A percentile compares a stretch with the other conserved stretches of the same genome.
phyloP scores from a whole-genome alignment of 257 asterid species.

The Solanum rostratum region DNA sequence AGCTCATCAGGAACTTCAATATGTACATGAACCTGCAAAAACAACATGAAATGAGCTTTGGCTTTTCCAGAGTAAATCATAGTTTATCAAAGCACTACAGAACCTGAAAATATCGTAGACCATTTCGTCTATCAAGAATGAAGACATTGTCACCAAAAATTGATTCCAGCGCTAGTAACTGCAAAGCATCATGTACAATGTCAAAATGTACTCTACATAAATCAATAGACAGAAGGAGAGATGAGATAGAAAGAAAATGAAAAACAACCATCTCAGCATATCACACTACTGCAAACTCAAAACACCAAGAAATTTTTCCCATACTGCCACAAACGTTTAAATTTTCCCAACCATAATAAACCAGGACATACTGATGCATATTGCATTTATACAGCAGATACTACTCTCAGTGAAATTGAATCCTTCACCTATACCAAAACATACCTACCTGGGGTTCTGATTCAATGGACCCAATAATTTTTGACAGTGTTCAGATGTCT shows the following conservation, averaged over 20 bases:
- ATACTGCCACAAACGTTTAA: neutral
- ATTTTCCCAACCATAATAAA: neutral
- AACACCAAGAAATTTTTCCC: neutral
- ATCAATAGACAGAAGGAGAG: neutral
- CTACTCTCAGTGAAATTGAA: neutral
- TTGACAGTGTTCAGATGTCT: neutral
- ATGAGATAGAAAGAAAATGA: neutral
- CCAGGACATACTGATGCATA: neutral
- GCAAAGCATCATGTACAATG: conserved; percentile 13
- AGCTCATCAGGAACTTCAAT: conserved; percentile 53
- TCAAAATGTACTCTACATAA: neutral
- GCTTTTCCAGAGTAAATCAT: neutral
- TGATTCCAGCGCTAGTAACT: conserved; percentile 80
- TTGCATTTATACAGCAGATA: neutral
- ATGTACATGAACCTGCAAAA: conserved; percentile 53
- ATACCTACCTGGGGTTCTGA: neutral
- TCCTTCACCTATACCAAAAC: neutral
- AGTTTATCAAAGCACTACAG: neutral
- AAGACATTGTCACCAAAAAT: conserved; percentile 61
- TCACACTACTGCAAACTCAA: neutral
- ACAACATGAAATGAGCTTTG: neutral
- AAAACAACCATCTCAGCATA: neutral
- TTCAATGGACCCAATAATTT: neutral
- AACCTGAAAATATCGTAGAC: conserved; percentile 67
- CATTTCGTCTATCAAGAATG: conserved; percentile 44